Evolutionary conservation across 352 stramenopile species (phyloP).

Genomic region (Phytophthora syringae): DNA sequence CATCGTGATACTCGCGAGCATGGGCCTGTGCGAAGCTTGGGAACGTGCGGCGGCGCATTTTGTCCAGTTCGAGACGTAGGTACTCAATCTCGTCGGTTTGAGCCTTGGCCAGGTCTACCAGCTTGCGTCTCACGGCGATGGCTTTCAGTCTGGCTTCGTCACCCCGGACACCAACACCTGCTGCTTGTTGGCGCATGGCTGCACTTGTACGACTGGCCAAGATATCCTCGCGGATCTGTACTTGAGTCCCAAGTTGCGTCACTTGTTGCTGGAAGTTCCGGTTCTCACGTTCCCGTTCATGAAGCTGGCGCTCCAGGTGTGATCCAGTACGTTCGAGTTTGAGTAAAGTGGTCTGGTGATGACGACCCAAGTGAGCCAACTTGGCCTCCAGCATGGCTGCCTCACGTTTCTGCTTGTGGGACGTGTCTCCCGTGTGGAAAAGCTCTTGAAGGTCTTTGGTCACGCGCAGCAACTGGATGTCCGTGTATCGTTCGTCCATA

Average conservation of each 20-base stretch:
- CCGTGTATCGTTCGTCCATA: conserved; percentile 92
- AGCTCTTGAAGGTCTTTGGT: conserved; percentile 94
- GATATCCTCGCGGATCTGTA: conserved; percentile 91
- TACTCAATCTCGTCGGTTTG: conserved; percentile 94
- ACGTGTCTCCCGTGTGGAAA: conserved; percentile 85
- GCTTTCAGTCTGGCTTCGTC: conserved; percentile 77
- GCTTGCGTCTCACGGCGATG: conserved; percentile 86
- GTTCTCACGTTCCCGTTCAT: conserved; percentile 85
- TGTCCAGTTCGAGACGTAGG: conserved; percentile 88
- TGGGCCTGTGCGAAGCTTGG: conserved; percentile 87
- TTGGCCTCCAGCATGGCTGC: conserved; percentile 78
- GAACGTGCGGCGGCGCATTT: conserved; percentile 92
- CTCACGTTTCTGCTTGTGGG: conserved; percentile 81
- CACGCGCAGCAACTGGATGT: conserved; percentile 93
- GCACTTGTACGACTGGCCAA: conserved; percentile 71
- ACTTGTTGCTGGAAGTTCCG: conserved; percentile 77
- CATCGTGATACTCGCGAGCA: conserved; percentile 43
- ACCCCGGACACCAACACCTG: conserved; percentile 9
- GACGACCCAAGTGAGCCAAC: conserved; percentile 62
- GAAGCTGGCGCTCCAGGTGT: conserved; percentile 66
- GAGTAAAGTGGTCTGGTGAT: conserved; percentile 64
- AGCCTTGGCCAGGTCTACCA: conserved; percentile 89
- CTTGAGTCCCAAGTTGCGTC: conserved; percentile 76
- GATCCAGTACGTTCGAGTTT: conserved; percentile 64
- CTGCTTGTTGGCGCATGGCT: conserved; percentile 40